Percentiles rank a stretch among this genome's conserved stretches.
phyloP scores from a whole-genome alignment of 2,329 filamentous ascomycete genomes.

The Clonostachys solani region DNA sequence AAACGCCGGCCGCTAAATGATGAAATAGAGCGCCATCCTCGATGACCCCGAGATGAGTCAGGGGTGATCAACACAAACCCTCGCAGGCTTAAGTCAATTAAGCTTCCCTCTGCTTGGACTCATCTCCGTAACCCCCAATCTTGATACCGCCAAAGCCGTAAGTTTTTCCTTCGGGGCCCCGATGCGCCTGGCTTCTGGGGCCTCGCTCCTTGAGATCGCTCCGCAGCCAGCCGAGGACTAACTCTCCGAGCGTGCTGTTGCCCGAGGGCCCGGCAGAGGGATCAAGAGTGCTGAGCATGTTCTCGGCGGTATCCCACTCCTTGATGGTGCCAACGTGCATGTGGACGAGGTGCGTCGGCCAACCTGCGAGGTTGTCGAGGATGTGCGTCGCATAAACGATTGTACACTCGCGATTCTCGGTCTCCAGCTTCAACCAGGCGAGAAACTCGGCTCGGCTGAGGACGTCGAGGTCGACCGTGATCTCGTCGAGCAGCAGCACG shows the following conservation, averaged over 20 bases:
- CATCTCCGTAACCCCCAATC: slow-evolving; percentile 54
- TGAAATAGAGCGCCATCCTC: no score
- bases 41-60: no score
- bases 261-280: slow-evolving; percentile 40
- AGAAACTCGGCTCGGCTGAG: slow-evolving; percentile 82
- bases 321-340: slow-evolving; percentile 89
- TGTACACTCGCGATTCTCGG: slow-evolving; percentile 75
- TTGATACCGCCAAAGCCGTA: slow-evolving; percentile 48
- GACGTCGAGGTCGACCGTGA: slow-evolving; percentile 93
- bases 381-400: slow-evolving; percentile 98
- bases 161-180: slow-evolving; percentile 59
- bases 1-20: no score
- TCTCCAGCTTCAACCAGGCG: slow-evolving; percentile 81
- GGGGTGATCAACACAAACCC: no score
- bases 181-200: slow-evolving; percentile 58
- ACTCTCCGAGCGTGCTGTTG: slow-evolving; percentile 80
- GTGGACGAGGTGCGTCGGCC: slow-evolving; percentile 94
- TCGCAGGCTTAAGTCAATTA: slow-evolving; percentile 6
- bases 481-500: slow-evolving; percentile 88
- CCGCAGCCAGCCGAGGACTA: slow-evolving; percentile 84
- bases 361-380: slow-evolving; percentile 86
- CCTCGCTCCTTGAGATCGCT: slow-evolving; percentile 76
- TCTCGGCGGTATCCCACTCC: slow-evolving; percentile 74
- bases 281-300: slow-evolving; percentile 56
- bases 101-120: slow-evolving; percentile 32